Percentiles rank a stretch among this genome's conserved stretches.
Evolutionary conservation across 2,329 filamentous ascomycete species (phyloP).

Genomic region (Exophiala aquamarina): DNA sequence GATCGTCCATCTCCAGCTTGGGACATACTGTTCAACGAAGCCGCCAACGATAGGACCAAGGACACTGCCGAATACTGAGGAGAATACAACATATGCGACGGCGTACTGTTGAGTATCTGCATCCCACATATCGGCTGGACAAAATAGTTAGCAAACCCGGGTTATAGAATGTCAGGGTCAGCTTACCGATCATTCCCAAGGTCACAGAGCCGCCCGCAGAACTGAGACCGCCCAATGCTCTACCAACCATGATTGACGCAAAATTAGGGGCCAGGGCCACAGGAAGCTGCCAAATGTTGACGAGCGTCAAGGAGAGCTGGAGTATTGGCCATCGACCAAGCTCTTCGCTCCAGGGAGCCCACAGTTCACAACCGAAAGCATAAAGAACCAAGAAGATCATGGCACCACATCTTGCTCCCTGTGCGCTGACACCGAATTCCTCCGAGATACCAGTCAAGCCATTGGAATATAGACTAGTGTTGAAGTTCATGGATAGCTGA

Average conservation of each 20-base stretch:
- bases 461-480: slow-evolving; percentile 72
- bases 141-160: slow-evolving; percentile 1
- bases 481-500: slow-evolving; percentile 77
- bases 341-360: slow-evolving; percentile 86
- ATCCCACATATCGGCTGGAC: slow-evolving; percentile 66
- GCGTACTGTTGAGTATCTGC: slow-evolving; percentile 71
- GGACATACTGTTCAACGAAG: slow-evolving; percentile 59
- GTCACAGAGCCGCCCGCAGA: slow-evolving; percentile 73
- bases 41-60: slow-evolving; percentile 77
- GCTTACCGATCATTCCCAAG: slow-evolving; percentile 62
- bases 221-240: slow-evolving; percentile 67
- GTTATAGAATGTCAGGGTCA: background rate
- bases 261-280: slow-evolving; percentile 75
- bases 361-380: slow-evolving; percentile 82
- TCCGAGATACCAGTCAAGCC: slow-evolving; percentile 64
- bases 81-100: slow-evolving; percentile 74
- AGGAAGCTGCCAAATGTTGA: slow-evolving; percentile 75
- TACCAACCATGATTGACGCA: slow-evolving; percentile 66
- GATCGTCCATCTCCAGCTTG: slow-evolving; percentile 70
- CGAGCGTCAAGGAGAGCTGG: slow-evolving; percentile 69
- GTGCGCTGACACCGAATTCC: slow-evolving; percentile 66
- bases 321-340: slow-evolving; percentile 74
- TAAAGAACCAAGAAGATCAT: slow-evolving; percentile 78
- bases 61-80: slow-evolving; percentile 74
- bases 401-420: slow-evolving; percentile 70